Base-by-base conservation (phyloP, 805 yeast genomes). In the Yarrowia sp. region DNA sequence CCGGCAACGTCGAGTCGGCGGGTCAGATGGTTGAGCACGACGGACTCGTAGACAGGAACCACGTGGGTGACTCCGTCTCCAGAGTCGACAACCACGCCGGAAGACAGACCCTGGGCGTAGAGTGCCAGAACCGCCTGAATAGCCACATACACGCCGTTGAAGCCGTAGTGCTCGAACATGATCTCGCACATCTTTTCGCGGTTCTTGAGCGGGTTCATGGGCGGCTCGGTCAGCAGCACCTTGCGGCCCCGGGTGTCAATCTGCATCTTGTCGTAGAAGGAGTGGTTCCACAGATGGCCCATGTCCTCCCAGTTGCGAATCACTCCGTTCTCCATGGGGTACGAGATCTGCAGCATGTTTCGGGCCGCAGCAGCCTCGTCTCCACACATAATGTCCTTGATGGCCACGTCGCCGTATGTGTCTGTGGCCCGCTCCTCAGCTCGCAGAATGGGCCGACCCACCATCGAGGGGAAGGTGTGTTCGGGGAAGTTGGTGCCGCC, bases 1-100 rank as follows among this genome's bases (percentile, higher is more conserved):
- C 99, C 99, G 4, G 99, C 99, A 65, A 94, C 96, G 74, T 94
- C 97, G 69, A 94, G 79, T 73, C 99, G 85, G 71, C 87, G 84
- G 18, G 97, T 93, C 69, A 90, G 80, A 74, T 94, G 98, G 74
- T 90, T 93, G 72, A 94, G 82, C n/a, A 94, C 99, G 42, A 90
- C 96, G 5, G 96, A 87, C 76, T 94, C 98, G 74, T 94, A 94
- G 38, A 94, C 99, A 21, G 99, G 99, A 42, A 94, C 97, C 74
- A 94, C 87, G 73, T 94, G 99, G 4, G 99, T 94, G 49, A 93
- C 99, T 76, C 98, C 98, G 73, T 92, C 98, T 71, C 99, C 99
- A 4, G 97, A 90, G 75, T 94, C 99, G 21, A 94, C 98, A 63
- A 94, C 99, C 18, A 94, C 98, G 69, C 99, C 99, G 0, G 96